These are phyloP conservation scores for Cladosporium sp. DNA, from an alignment of 2,329 filamentous ascomycete species.

Conservation along the genomic window DNA sequence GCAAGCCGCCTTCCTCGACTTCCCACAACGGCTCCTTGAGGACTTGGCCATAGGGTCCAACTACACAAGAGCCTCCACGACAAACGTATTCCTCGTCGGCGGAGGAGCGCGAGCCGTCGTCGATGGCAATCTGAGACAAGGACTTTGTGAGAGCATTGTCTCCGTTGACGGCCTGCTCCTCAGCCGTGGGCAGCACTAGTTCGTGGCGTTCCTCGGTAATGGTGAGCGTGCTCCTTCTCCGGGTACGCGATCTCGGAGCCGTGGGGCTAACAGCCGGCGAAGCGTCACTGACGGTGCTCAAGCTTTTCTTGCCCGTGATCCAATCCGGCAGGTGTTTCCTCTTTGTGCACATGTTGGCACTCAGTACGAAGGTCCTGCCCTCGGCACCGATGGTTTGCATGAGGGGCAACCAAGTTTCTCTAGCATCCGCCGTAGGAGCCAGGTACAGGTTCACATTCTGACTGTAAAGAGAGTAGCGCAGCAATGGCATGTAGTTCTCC, in stretches of 20 bases:
- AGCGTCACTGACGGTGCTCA: background rate
- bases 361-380: slow-evolving; percentile 78
- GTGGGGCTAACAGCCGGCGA: background rate
- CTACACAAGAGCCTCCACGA: slow-evolving; percentile 75
- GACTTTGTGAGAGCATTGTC: slow-evolving; percentile 6
- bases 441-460: slow-evolving; percentile 92
- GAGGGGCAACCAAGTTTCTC: slow-evolving; percentile 76
- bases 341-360: slow-evolving; percentile 73
- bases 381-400: slow-evolving; percentile 78
- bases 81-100: slow-evolving; percentile 51
- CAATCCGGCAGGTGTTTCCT: slow-evolving; percentile 52
- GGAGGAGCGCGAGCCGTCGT: slow-evolving; percentile 8
- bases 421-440: slow-evolving; percentile 78
- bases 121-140: slow-evolving; percentile 6
- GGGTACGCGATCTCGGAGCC: slow-evolving; percentile 13
- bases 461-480: slow-evolving; percentile 75
- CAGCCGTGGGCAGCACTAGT: slow-evolving; percentile 39
- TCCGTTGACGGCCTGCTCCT: slow-evolving; percentile 7
- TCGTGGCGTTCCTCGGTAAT: slow-evolving; percentile 48
- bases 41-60: slow-evolving; percentile 73
- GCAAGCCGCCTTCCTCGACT: slow-evolving; percentile 57
- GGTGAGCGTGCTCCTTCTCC: slow-evolving; percentile 37
- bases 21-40: slow-evolving; percentile 81
- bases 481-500: slow-evolving; percentile 93
- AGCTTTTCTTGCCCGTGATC: slow-evolving; percentile 37